A percentile compares a stretch with the other conserved stretches of the same genome.
Conservation (phyloP, 2,329 filamentous ascomycete genomes). For the Colletotrichum costaricense region DNA sequence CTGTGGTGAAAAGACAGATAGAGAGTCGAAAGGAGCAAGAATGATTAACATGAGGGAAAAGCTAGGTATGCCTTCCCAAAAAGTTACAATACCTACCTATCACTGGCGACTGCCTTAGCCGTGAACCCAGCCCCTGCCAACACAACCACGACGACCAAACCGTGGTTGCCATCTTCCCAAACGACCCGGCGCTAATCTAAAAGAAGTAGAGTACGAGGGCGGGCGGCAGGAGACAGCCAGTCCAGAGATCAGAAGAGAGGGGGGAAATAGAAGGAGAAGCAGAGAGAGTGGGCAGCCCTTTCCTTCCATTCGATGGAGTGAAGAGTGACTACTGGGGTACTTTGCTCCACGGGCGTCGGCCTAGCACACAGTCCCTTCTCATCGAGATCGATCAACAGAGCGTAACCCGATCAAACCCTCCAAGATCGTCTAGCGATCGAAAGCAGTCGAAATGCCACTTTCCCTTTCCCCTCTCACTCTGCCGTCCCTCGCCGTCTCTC, state of each 20-base stretch:
- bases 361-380: conserved; percentile 26
- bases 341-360: neutral
- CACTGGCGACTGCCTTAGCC: neutral
- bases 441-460: conserved; percentile 33
- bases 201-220: conserved; percentile 15
- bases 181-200: neutral
- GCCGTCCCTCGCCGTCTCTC: neutral
- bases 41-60: neutral
- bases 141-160: neutral
- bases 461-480: conserved; percentile 24
- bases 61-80: neutral
- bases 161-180: neutral
- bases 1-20: too few species aligned
- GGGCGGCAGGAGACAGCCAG: neutral
- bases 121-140: neutral
- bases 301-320: neutral
- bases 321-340: conserved; percentile 23
- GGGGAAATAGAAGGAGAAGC: neutral
- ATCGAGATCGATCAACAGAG: conserved; percentile 41
- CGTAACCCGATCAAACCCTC: conserved; percentile 37
- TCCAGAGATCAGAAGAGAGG: neutral
- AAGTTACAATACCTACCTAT: neutral
- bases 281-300: neutral
- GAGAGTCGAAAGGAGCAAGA: too few species aligned
- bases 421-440: conserved; percentile 37